phyloP scores from a whole-genome alignment of 2,329 filamentous ascomycete species.

The Fusarium miscanthi region DNA sequence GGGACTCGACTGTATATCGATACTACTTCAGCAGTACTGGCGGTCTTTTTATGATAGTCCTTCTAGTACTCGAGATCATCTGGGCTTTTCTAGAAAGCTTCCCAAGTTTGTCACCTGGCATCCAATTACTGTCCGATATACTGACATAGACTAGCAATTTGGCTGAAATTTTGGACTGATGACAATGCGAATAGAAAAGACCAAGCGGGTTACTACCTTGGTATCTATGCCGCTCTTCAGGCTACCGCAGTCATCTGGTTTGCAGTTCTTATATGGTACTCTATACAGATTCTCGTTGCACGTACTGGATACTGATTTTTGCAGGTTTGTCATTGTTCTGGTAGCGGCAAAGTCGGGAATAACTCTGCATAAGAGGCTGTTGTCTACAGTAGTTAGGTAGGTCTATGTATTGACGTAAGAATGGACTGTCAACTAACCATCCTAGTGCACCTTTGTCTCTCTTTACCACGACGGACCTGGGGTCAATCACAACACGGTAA shows the following conservation, averaged over 20 bases:
- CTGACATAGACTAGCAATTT: conserved; percentile 41
- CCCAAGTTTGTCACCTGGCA: conserved; percentile 39
- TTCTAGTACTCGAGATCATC: conserved; percentile 40
- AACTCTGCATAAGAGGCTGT: conserved; percentile 39
- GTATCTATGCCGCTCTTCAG: conserved; percentile 43
- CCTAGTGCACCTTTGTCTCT: conserved; percentile 54
- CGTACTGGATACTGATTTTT: neutral
- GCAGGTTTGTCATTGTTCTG: conserved; percentile 46
- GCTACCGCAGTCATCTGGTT: conserved; percentile 36
- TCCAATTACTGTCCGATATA: neutral
- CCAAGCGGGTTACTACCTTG: conserved; percentile 38
- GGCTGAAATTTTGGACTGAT: conserved; percentile 48
- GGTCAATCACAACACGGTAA: conserved; percentile 55
- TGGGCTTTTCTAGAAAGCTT: conserved; percentile 47
- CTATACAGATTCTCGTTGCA: rapidly evolving
- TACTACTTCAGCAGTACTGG: conserved; percentile 49
- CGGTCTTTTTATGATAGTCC: conserved; percentile 22
- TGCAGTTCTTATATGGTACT: conserved; percentile 37
- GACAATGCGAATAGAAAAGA: conserved; percentile 23
- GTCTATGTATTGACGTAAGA: rapidly evolving
- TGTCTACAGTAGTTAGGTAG: conserved; percentile 40
- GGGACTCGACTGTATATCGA: conserved; percentile 44
- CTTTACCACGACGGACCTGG: conserved; percentile 55
- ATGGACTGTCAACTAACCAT: conserved; percentile 12
- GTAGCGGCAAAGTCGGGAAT: conserved; percentile 45